phyloP scores from a whole-genome alignment of 2,329 filamentous ascomycete genomes.

The Alternaria hordeiaustralica region DNA sequence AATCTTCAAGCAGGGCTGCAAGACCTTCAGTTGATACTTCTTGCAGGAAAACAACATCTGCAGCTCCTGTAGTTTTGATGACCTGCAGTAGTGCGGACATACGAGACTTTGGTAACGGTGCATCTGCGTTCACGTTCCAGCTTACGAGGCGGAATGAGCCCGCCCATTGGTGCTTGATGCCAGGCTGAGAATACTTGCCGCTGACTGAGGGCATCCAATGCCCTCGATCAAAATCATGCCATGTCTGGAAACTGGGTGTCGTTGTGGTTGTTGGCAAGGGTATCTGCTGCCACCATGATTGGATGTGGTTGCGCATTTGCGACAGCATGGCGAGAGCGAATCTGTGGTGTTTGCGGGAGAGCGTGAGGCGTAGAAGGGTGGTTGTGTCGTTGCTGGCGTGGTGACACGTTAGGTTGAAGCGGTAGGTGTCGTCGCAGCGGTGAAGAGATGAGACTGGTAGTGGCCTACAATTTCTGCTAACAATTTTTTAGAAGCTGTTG shows the following conservation, averaged over 20 bases:
- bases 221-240: background rate
- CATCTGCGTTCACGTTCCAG: constrained; percentile 2
- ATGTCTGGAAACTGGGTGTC: constrained; percentile 5
- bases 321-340: constrained; percentile 3
- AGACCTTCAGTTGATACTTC: constrained; percentile 2
- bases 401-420: background rate
- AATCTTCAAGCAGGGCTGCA: background rate
- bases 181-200: background rate
- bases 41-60: constrained; percentile 6
- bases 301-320: background rate
- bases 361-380: background rate
- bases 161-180: background rate
- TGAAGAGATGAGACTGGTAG: background rate
- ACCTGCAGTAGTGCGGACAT: constrained; percentile 2
- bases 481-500: background rate
- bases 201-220: background rate
- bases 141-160: constrained; percentile 8
- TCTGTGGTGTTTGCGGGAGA: background rate
- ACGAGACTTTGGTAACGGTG: background rate
- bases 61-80: background rate
- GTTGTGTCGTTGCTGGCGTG: background rate
- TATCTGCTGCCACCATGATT: constrained; percentile 8
- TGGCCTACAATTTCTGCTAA: background rate
- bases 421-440: background rate
- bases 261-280: constrained; percentile 2